Base-by-base conservation (phyloP, 306 rosid genomes). In the Ceratonia siliqua region DNA sequence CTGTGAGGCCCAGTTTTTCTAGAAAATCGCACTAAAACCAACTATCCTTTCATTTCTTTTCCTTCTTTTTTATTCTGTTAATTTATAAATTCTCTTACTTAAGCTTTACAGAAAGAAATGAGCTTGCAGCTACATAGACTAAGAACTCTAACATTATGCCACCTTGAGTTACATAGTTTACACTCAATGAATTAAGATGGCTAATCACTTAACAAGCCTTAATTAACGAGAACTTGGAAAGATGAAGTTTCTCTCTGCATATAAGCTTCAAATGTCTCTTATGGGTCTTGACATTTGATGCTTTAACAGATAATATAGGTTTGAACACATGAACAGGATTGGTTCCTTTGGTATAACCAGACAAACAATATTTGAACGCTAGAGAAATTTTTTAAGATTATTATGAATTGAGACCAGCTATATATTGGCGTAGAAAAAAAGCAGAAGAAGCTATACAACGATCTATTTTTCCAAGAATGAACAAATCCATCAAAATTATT, bases 1-100 rank as follows among this genome's bases (percentile, higher is more conserved):
- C 20, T 21, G 14, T 66, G 80, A 70, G 80, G 78, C 50, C 30
- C 30, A 45, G 12, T 21, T 73, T 70, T 52, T 79, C 87, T 77
- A 67, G 79, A 87, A 50, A 58, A 43, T 42, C 2, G 78, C 77
- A 82, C 78, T 21, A 28, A 32, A 24, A 70, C 65, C 36, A 17
- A 63, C 22, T 35, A 64, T 35, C 30, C 28, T 50, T 36, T 35
- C 68, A 5, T 56, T 43, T 18, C 20, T 46, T 38, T 35, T 70
- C 30, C 24, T 24, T 57, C 24, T n/a, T 48, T 72, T 45, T 79
- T 62, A 36, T 30, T 76, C 33, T 73, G 28, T 28, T 57, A 11
- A 64, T 65, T n/a, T 13, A 27, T 49, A 32, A 27, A 46, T 35
- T 30, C 54, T 43, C 62, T 33, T 18, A 6, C 22, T 32, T 18